Evolutionary conservation across 2,329 filamentous ascomycete species (phyloP), one percentile per base, ranked within the genome.

Genomic region (Stagonosporopsis cucurbitacearum): DNA sequence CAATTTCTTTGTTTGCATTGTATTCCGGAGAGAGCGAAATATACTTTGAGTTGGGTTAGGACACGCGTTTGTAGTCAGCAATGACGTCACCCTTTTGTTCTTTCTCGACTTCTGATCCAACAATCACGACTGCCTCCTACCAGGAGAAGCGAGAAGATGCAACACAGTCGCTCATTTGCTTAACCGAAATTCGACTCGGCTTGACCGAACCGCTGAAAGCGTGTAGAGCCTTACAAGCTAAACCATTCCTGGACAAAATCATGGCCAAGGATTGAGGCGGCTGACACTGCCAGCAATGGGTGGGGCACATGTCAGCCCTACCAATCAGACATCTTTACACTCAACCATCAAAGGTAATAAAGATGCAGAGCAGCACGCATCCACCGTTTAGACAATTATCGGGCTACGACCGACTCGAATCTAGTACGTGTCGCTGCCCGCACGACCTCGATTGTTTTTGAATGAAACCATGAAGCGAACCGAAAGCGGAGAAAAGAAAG

Each of bases 341-440:
- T 37, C 39, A 41, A 44, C 61, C 56, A 17, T 53, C 42, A 54
- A 50, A 20, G 60, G 64, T 35, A 65, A 67, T 68, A 67, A 70
- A 66, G 46, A 66, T 67, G 65, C 67, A 66, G 49, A 52, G 56
- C 37, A 37, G 28, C 40, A 51, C 53, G 22, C 51, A 33, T 40
- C 42, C 22, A 45, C 32, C 49, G 30, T 25, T 35, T 48, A 28
- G 19, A 36, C 40, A 44, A 17, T 48, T 39, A 43, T 7, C 19
- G 22, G 48, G 41, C 49, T 20, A 42, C 23, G 22, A 62, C 41
- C 39, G n/a, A 50, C 58, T 50, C 39, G 54, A 57, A 33, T 15
- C 45, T 49, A 43, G 30, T 47, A 13, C 12, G 46, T 36, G 25
- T n/a, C n/a, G n/a, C n/a, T n/a, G n/a, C n/a, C 40, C 33, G 49